Evolutionary conservation across 139 green algal genomes (phyloP), one percentile per base, ranked within the genome.

Genomic region (Tetradesmus obliquus): DNA sequence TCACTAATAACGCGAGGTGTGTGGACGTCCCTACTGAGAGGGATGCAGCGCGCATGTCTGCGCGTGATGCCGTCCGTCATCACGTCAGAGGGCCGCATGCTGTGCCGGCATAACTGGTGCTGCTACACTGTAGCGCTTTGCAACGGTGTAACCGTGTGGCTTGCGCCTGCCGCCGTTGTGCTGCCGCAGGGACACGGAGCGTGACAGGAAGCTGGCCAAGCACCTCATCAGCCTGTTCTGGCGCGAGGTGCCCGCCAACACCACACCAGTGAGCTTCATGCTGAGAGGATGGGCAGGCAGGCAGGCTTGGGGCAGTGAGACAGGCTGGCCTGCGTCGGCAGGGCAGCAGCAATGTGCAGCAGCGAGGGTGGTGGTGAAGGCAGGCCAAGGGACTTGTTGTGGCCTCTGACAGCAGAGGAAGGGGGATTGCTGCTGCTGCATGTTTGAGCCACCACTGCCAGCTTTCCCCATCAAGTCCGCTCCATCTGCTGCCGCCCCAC

Each of bases 151-250:
- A 45, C 32, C 32, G 32, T 45, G 32, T 45, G 32, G 32, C 32
- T 45, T 45, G 32, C 32, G 32, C 32, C 32, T 45, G 32, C 32
- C 32, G 32, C 32, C 32, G 32, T 45, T 71, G 60, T 76, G 66
- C 66, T 76, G 66, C 66, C n/a, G 66, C 66, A 76, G 95, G 24
- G 94, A 99, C 79, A 95, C 98, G 92, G 91, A 94, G 4, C 95
- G 84, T 62, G 98, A 99, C 95, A 91, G 96, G 10, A 93, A 95
- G 60, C 96, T 99, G 71, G 98, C 98, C 0, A 94, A 95, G 72
- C 98, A 99, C 91, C 95, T 99, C 32, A 95, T 99, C 24, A 95
- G 93, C 24, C 94, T 99, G 60, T 98, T 98, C 94, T 96, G 86
- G 93, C 95, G 54, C 81, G 80, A 55, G 57, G 92, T 83, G 69